Evolutionary conservation across 352 stramenopile genomes (phyloP).

Genomic region (Phytophthora tentaculata): DNA sequence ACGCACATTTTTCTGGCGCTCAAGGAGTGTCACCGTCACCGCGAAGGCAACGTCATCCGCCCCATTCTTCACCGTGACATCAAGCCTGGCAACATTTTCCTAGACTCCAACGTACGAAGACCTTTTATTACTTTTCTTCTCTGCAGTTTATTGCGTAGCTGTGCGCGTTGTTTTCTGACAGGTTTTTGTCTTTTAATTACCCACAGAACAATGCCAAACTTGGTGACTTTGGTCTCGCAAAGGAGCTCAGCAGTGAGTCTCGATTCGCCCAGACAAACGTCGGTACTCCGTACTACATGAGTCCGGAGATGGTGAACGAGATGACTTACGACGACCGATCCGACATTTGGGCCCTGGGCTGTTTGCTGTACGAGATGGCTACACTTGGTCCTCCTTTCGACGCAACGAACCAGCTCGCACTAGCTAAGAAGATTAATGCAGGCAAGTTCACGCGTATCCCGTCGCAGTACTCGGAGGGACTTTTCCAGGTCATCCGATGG

Average conservation of each 20-base stretch:
- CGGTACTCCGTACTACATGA: slow-evolving; percentile 95
- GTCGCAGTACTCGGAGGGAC: slow-evolving; percentile 89
- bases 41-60: slow-evolving; percentile 77
- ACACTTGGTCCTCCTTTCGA: slow-evolving; percentile 92
- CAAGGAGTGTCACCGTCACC: slow-evolving; percentile 91
- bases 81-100: slow-evolving; percentile 94
- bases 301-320: slow-evolving; percentile 92
- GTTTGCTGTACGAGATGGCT: slow-evolving; percentile 92
- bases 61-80: slow-evolving; percentile 93
- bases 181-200: slow-evolving; percentile 4
- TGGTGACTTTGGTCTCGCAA: slow-evolving; percentile 91
- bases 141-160: neutral
- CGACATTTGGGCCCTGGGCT: slow-evolving; percentile 92
- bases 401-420: slow-evolving; percentile 90
- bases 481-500: slow-evolving; percentile 91
- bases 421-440: slow-evolving; percentile 95
- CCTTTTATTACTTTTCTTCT: neutral
- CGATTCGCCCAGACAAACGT: slow-evolving; percentile 92
- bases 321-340: slow-evolving; percentile 93
- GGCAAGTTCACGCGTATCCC: slow-evolving; percentile 93
- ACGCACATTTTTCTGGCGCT: slow-evolving; percentile 93
- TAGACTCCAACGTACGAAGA: slow-evolving; percentile 83
- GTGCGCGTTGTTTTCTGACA: slow-evolving; percentile 9
- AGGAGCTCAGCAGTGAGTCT: slow-evolving; percentile 91
- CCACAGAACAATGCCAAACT: slow-evolving; percentile 91